Percentiles rank a stretch among this genome's conserved stretches.
These are phyloP conservation scores for Aaosphaeria pasadenensis DNA, from an alignment of 2,329 filamentous ascomycete genomes.

Conservation along the genomic window DNA sequence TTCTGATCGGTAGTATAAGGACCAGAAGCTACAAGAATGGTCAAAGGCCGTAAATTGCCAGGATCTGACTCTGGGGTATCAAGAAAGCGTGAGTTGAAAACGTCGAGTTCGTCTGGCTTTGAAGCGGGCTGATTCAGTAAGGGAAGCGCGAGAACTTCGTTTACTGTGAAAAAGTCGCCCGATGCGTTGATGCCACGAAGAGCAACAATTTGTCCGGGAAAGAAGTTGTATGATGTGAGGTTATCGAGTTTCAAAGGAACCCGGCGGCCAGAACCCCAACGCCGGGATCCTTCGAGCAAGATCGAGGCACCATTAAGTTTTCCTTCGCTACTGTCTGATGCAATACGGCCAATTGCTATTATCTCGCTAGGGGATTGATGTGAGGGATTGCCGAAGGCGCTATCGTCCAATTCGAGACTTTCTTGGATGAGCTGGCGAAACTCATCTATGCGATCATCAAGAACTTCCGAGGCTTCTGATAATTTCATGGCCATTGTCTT, in stretches of 20 bases:
- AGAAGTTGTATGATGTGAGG: conserved; percentile 73
- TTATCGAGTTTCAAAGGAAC: conserved; percentile 75
- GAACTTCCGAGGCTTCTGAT: conserved; percentile 84
- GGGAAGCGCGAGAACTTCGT: conserved; percentile 72
- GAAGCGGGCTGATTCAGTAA: conserved; percentile 74
- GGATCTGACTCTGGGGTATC: conserved; percentile 57
- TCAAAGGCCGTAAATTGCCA: conserved; percentile 61
- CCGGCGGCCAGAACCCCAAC: conserved; percentile 77
- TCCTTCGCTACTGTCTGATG: conserved; percentile 80
- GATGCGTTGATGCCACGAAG: conserved; percentile 83
- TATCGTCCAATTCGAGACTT: conserved; percentile 72
- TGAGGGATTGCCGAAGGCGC: conserved; percentile 82
- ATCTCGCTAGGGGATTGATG: conserved; percentile 81
- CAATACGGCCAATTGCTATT: conserved; percentile 86
- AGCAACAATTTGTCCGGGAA: conserved; percentile 91
- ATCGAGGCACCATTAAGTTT: conserved; percentile 82
- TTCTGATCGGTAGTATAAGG: conserved; percentile 93
- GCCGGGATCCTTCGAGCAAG: conserved; percentile 82
- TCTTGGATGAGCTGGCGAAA: conserved; percentile 73
- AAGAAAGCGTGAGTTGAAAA: conserved; percentile 66
- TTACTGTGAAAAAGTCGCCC: conserved; percentile 77
- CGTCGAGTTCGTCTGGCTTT: conserved; percentile 60
- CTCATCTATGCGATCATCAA: conserved; percentile 93
- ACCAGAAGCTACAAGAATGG: conserved; percentile 73
- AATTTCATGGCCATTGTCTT: conserved; percentile 94